Conservation (phyloP, 768 basidiomycete genomes). For the Suillus occidentalis region DNA sequence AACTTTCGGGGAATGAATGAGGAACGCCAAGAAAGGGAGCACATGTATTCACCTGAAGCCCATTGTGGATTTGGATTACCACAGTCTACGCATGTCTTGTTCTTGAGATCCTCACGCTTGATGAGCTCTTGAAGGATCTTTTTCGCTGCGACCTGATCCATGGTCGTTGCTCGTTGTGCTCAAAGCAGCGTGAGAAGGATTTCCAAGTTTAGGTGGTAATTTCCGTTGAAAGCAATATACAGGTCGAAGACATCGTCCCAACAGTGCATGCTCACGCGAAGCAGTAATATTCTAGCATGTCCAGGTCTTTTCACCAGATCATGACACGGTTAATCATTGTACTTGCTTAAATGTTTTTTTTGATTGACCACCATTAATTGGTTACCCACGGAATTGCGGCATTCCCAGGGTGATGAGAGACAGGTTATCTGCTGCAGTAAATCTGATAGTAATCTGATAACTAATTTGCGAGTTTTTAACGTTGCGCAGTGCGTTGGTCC, state of each 20-base stretch:
- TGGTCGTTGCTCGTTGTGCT: conserved; percentile 7
- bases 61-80: conserved; percentile 91
- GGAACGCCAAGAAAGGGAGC: background rate
- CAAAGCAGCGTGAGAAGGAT: background rate
- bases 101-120: conserved; percentile 67
- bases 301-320: background rate
- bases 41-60: conserved; percentile 65
- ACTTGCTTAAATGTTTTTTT: background rate
- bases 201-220: background rate
- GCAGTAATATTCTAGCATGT: too few relatives aligned
- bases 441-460: background rate
- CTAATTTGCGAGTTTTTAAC: background rate
- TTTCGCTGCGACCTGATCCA: conserved; percentile 65
- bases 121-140: conserved; percentile 74
- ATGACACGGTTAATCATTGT: background rate
- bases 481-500: background rate
- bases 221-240: background rate
- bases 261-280: too few relatives aligned
- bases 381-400: conserved; percentile 7
- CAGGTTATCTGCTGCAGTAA: conserved; percentile 6
- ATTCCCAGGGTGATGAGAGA: conserved; percentile 11
- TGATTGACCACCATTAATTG: background rate
- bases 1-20: conserved; percentile 21
- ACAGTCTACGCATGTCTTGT: conserved; percentile 83
- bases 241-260: too few relatives aligned